Evolutionary conservation across 2,329 filamentous ascomycete genomes (phyloP).

Genomic region (Fusarium annulatum): DNA sequence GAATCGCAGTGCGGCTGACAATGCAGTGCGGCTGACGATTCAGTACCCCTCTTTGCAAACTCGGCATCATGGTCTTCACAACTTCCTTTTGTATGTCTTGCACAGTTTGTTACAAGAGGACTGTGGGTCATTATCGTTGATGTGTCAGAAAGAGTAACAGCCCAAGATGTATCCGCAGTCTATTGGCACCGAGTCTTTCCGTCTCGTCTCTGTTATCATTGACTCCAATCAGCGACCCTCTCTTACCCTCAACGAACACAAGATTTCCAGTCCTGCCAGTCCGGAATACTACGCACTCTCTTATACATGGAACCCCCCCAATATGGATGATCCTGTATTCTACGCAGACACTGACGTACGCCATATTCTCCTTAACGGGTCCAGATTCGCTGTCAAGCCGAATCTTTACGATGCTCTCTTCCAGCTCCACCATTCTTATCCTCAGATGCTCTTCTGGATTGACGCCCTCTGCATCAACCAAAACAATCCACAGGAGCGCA

Average conservation of each 20-base stretch:
- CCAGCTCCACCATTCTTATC: background rate
- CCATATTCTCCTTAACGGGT: background rate
- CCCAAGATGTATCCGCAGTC: background rate
- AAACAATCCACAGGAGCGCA: background rate
- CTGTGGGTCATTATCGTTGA: accelerated
- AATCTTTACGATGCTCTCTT: background rate
- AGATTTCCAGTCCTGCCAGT: background rate
- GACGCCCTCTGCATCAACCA: slow-evolving; percentile 4
- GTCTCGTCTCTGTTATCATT: background rate
- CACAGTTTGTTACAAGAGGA: background rate
- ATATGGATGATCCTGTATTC: background rate
- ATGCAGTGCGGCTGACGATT: too few species aligned
- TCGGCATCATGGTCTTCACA: background rate
- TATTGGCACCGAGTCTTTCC: background rate
- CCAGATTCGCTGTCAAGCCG: background rate
- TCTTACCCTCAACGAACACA: background rate
- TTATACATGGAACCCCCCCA: background rate
- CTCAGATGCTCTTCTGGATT: background rate
- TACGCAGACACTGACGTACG: background rate
- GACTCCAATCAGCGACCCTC: background rate
- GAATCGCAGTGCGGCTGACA: too few species aligned
- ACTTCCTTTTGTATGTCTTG: background rate
- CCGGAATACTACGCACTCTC: background rate
- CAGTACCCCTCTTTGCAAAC: background rate
- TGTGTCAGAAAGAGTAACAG: accelerated